Evolutionary conservation across 129 eudicot genomes (phyloP), one percentile per base, ranked within the genome.

Genomic region (Dittrichia graveolens): DNA sequence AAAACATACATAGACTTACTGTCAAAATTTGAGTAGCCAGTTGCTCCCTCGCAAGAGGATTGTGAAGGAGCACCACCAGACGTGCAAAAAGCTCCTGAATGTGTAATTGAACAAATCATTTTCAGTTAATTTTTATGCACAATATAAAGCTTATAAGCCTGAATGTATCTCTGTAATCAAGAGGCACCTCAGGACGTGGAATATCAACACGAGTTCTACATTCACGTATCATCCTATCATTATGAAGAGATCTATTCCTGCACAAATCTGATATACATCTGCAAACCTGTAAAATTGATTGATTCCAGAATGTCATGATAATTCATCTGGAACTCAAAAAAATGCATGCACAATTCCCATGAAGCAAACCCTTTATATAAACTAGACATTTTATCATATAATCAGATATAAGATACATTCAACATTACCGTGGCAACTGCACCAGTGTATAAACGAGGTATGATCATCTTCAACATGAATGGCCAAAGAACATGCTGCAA

Each of bases 401-500:
- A 37, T 48, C 18, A 68, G 52, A 52, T 13, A n/a, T 60, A 62
- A 65, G 46, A 59, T 68, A 61, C 4, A 60, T 0, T 54, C 39
- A 44, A 48, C 63, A 78, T 59, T 88, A 95, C 99, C 84, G 97
- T 95, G 76, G 99, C 97, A 86, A 88, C 83, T 48, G 97, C 96
- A 72, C 96, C 97, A 38, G 96, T 88, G 78, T 95, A 95, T 74
- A 44, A 72, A 76, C 87, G 96, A 35, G 97, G 99, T 54, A 95
- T 80, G 66, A 95, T 90, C 99, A 90, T 88, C 85, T 90, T 95
- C 84, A 95, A 81, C 84, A 95, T 74, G 82, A 95, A 95, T 58
- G 99, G 99, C 99, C 99, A 95, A 38, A 95, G 90, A 64, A 90
- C 87, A 81, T 90, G 96, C 99, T 95, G 91, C 80, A 86, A 69